Base-by-base conservation (phyloP, 2,329 filamentous ascomycete genomes). In the Septoria linicola region DNA sequence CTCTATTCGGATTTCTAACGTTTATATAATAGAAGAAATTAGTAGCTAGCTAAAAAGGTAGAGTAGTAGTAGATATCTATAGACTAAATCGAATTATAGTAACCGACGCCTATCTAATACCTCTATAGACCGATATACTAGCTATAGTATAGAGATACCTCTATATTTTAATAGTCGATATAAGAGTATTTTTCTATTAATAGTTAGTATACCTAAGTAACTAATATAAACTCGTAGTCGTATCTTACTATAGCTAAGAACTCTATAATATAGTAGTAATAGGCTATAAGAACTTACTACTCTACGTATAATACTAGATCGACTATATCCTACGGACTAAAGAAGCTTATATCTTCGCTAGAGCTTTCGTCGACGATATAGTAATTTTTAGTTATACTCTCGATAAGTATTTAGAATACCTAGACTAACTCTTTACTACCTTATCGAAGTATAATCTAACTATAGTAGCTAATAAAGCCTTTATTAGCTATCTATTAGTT, bases 291-390 rank as follows among this genome's bases (percentile, higher is more conserved):
- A 35, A 36, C 32, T 14, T 20, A 10, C 36, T 11, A 11, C 1
- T 13, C 2, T 39, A 39, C 20, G 20, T 13, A 3, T 23, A 46
- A 11, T 11, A 19, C 1, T 17, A 46, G n/a, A 46, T 46, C 19
- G 19, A 46, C 11, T 2, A 11, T 8, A 46, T 46, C 14, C 11
- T 46, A 8, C 17, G 20, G n/a, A 25, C 8, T 1, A 11, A 11
- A 16, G 31, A 19, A 0, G 20, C 7, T 6, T n/a, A 11, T 1
- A 1, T 6, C 11, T 46, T 46, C n/a, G 19, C 13, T 2, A 46
- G 36, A 5, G 32, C 42, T 3, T 46, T 21, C 36, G 36, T 46
- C 6, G 7, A 46, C n/a, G n/a, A 46, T 25, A 46, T 46, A 6
- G 6, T 45, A 8, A 45, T 45, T 16, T 45, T 21, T 13, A 45